These are phyloP conservation scores for Verticillium klebahnii DNA, from an alignment of 2,329 filamentous ascomycete species.

Conservation along the genomic window DNA sequence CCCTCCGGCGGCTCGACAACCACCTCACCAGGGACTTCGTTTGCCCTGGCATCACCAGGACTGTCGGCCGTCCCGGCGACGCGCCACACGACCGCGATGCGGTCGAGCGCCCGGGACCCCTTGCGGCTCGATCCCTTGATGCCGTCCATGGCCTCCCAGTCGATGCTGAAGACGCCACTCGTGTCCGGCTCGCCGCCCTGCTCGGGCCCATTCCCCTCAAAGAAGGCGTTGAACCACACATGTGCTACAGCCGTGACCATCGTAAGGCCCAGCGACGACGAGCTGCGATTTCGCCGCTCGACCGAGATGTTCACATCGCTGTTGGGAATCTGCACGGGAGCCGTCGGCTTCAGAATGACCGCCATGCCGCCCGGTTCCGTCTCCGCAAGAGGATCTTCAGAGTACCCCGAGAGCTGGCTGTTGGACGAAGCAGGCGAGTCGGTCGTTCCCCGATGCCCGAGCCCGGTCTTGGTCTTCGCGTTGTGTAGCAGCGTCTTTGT, in stretches of 20 bases:
- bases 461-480: background rate
- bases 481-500: slow-evolving; percentile 27
- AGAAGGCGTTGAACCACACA: slow-evolving; percentile 95
- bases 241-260: slow-evolving; percentile 93
- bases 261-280: slow-evolving; percentile 72
- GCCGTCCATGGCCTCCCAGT: slow-evolving; percentile 75
- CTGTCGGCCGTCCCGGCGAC: slow-evolving; percentile 23
- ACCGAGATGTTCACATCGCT: slow-evolving; percentile 89
- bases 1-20: slow-evolving; percentile 61
- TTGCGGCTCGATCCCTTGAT: slow-evolving; percentile 86
- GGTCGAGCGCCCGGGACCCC: slow-evolving; percentile 76
- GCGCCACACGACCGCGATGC: slow-evolving; percentile 81
- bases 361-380: slow-evolving; percentile 59
- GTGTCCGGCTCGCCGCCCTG: slow-evolving; percentile 59
- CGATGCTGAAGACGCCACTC: slow-evolving; percentile 57
- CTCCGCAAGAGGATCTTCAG: slow-evolving; percentile 2
- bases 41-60: slow-evolving; percentile 17
- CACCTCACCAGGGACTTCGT: slow-evolving; percentile 19
- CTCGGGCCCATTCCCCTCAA: slow-evolving; percentile 77
- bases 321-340: slow-evolving; percentile 66
- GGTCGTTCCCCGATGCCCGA: slow-evolving; percentile 6
- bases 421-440: slow-evolving; percentile 1
- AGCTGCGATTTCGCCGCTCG: slow-evolving; percentile 77
- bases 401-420: slow-evolving; percentile 3
- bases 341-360: slow-evolving; percentile 71